These are phyloP conservation scores for Eucalyptus brandiana DNA, from an alignment of 345 rosid genomes.

Conservation along the genomic window DNA sequence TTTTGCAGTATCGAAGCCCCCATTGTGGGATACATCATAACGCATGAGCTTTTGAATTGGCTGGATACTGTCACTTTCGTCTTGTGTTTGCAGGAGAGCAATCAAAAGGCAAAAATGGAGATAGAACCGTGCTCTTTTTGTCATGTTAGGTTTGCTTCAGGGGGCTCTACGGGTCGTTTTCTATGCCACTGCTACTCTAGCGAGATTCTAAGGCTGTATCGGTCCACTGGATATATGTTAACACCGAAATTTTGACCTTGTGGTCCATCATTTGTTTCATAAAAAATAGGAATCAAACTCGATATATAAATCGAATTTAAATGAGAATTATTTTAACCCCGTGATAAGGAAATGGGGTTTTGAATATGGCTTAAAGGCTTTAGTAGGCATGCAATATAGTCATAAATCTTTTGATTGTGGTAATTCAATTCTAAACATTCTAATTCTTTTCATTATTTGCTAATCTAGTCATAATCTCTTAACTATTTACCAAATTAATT, in stretches of 20 bases:
- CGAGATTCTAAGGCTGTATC: background rate
- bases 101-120: background rate
- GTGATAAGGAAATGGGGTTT: background rate
- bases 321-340: background rate
- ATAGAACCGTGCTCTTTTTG: background rate
- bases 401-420: too few species aligned
- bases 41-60: background rate
- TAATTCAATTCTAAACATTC: too few species aligned
- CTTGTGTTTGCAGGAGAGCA: background rate
- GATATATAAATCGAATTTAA: too few species aligned
- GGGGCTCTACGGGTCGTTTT: background rate
- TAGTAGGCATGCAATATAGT: background rate
- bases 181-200: background rate
- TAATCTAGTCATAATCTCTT: too few species aligned
- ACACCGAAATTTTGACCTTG: too few species aligned
- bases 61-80: background rate
- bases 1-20: background rate
- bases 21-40: background rate
- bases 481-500: too few species aligned
- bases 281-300: background rate
- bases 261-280: background rate
- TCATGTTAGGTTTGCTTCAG: background rate
- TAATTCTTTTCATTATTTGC: too few species aligned
- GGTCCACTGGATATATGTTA: background rate
- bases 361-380: background rate